Conservation (phyloP, 768 basidiomycete species). For the Leccinellum luteum region DNA sequence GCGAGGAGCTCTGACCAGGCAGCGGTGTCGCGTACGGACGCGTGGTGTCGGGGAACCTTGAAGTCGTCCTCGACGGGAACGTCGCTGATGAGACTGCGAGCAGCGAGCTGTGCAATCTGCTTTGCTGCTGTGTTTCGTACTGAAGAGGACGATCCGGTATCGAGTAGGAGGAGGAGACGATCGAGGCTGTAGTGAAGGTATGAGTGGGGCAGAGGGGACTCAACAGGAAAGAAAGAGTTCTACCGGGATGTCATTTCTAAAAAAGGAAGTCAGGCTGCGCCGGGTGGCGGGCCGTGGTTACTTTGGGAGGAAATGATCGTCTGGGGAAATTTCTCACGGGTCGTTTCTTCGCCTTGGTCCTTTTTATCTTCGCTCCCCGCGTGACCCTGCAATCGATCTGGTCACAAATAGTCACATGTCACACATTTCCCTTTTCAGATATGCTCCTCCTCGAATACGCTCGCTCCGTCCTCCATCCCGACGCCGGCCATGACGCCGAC, state of each 20-base stretch:
- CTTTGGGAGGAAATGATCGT: conserved; percentile 44
- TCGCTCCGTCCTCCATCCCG: conserved; percentile 8
- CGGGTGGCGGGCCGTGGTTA: conserved; percentile 40
- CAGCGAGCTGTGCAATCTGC: conserved; percentile 90
- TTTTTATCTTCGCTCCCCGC: conserved; percentile 57
- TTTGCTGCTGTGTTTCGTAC: conserved; percentile 95
- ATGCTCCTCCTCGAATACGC: conserved; percentile 12
- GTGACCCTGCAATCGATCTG: conserved; percentile 39
- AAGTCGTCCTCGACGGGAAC: conserved; percentile 78
- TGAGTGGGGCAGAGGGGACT: background rate
- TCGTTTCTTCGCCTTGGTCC: conserved; percentile 44
- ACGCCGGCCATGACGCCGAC: background rate
- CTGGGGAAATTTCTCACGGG: conserved; percentile 52
- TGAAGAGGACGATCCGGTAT: conserved; percentile 88
- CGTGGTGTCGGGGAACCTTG: conserved; percentile 57
- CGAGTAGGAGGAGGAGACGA: conserved; percentile 92
- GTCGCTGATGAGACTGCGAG: conserved; percentile 80
- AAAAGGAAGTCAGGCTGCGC: conserved; percentile 55
- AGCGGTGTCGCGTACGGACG: conserved; percentile 57
- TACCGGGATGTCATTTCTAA: conserved; percentile 77
- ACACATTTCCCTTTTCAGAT: conserved; percentile 11
- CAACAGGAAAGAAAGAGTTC: too few species aligned
- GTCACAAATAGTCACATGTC: conserved; percentile 33
- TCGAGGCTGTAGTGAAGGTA: conserved; percentile 71
- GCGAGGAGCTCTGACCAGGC: conserved; percentile 91